Base-by-base conservation (phyloP, 176 grass and related monocot genomes). In the Paspalum vaginatum region DNA sequence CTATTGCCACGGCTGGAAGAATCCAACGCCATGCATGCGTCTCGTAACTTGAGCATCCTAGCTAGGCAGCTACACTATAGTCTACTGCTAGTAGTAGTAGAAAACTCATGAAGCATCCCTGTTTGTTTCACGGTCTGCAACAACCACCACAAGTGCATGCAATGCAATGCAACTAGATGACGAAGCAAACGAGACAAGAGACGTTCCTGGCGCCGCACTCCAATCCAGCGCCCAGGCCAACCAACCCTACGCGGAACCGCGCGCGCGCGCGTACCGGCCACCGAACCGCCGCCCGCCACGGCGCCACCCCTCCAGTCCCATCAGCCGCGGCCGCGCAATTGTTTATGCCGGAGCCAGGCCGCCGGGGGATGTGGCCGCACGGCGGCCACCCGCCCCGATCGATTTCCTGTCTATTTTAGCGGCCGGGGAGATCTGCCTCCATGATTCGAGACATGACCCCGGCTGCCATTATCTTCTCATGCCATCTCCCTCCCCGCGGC, bases 371-470 rank as follows among this genome's bases (percentile, higher is more conserved):
- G 85, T 87, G 79, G 56, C 67, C 73, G 22, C 65, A 21, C 41
- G 46, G 44, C 73, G 18, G 32, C 85, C 85, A n/a, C 0, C 14
- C n/a, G 8, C 39, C 39, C 53, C 17, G 4, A 9, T 0, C 12
- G 32, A 15, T 82, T 44, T 70, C 8, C 57, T 41, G 46, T 74
- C 14, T 32, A 32, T 64, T 55, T 61, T 45, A 54, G 27, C 21
- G 8, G 46, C 57, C 58, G 11, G 43, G 7, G 63, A 54, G 49
- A 75, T 57, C 58, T 85, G 76, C 65, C 13, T 74, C 76, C 84
- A 79, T 85, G 84, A 73, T 85, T 48, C 58, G 59, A 38, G 76
- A 85, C 84, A 85, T 40, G 84, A 85, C 76, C 39, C 3, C 76
- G 63, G 75, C 52, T 1, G 21, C 13, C 57, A 40, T 25, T n/a